These are phyloP conservation scores for Candida lessepsii DNA, from an alignment of 805 yeast genomes.

Conservation along the genomic window DNA sequence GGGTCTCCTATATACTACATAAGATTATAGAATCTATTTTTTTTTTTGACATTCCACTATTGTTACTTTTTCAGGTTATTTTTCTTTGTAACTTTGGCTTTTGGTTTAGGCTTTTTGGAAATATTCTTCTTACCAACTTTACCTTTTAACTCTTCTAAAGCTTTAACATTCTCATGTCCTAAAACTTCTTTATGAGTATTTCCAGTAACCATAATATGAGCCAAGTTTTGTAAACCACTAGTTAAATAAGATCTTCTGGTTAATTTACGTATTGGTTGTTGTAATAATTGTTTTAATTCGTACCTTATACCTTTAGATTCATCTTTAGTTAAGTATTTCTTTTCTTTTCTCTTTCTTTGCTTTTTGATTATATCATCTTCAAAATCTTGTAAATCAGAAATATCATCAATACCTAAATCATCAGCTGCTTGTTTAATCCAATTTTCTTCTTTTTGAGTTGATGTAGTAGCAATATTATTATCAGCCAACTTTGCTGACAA, in stretches of 20 bases:
- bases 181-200: constrained; percentile 64
- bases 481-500: constrained; percentile 78
- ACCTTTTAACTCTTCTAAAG: constrained; percentile 54
- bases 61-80: constrained; percentile 5
- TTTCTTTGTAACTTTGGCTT: neutral
- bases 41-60: neutral
- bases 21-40: constrained; percentile 1
- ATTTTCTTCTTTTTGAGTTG: constrained; percentile 63
- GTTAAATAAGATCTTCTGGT: constrained; percentile 72
- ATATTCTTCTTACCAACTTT: neutral
- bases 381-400: constrained; percentile 56
- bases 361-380: constrained; percentile 68
- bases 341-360: constrained; percentile 51
- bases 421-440: constrained; percentile 93
- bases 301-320: constrained; percentile 47
- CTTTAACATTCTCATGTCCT: constrained; percentile 68
- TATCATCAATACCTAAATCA: constrained; percentile 79
- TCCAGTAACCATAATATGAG: constrained; percentile 70
- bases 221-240: constrained; percentile 74
- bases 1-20: constrained; percentile 6
- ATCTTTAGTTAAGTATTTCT: constrained; percentile 44
- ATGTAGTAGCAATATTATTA: constrained; percentile 57
- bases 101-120: constrained; percentile 1
- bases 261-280: constrained; percentile 57
- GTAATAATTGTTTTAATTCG: constrained; percentile 53